A percentile compares a stretch with the other conserved stretches of the same genome.
phyloP scores from a whole-genome alignment of 441 rosid genomes.

The Kokia cookei region DNA sequence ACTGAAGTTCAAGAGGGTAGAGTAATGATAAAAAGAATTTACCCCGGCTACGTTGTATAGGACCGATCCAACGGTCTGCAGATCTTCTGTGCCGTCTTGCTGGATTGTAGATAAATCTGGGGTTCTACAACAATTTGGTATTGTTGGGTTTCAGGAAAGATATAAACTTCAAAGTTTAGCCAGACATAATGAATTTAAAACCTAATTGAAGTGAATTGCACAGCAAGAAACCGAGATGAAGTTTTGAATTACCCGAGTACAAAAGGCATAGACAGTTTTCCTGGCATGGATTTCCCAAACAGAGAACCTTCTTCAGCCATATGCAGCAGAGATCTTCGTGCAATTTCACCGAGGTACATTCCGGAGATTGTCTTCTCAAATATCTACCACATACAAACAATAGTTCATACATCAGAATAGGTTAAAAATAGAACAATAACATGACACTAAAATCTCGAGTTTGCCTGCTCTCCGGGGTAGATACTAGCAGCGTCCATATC shows the following conservation, averaged over 20 bases:
- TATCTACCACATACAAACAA: constrained; percentile 40
- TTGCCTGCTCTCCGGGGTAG: constrained; percentile 92
- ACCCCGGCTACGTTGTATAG: constrained; percentile 49
- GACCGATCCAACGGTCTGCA: constrained; percentile 54
- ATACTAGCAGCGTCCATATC: constrained; percentile 74
- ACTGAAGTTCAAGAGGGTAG: not conserved
- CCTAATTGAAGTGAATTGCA: not conserved
- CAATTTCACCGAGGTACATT: constrained; percentile 92
- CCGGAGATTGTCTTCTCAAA: constrained; percentile 93
- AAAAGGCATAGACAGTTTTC: constrained; percentile 48
- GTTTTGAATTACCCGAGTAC: constrained; percentile 35
- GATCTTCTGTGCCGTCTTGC: constrained; percentile 62
- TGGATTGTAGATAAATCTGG: constrained; percentile 67
- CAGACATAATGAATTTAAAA: not conserved
- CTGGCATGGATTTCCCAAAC: constrained; percentile 44
- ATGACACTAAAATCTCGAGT: not conserved
- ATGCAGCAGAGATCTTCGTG: constrained; percentile 45
- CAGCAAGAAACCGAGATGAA: not conserved
- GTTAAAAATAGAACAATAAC: not conserved
- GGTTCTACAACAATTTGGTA: constrained; percentile 35
- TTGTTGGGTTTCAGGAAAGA: too few relatives aligned
- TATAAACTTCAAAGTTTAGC: too few relatives aligned
- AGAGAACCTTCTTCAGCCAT: constrained; percentile 61
- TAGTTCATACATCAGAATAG: not conserved
- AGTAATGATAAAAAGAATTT: not conserved